A percentile compares a stretch with the other conserved stretches of the same genome.
These are phyloP conservation scores for Xylaria sp. DNA, from an alignment of 2,329 filamentous ascomycete species.

Conservation along the genomic window DNA sequence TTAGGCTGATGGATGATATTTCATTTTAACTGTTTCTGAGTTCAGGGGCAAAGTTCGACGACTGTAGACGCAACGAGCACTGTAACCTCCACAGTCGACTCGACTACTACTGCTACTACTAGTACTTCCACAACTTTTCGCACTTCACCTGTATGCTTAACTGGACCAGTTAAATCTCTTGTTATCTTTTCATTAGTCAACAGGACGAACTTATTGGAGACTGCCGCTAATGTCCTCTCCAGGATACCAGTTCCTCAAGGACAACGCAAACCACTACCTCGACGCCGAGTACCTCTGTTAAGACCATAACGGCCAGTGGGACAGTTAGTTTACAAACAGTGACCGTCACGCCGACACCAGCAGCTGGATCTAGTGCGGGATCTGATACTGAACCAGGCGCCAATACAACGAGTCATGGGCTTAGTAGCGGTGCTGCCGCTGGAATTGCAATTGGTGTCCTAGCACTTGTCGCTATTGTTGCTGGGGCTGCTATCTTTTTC, in stretches of 20 bases:
- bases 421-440: conserved; percentile 40
- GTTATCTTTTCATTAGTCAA: conserved; percentile 13
- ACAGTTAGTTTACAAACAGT: conserved; percentile 61
- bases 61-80: conserved; percentile 53
- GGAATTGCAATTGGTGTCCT: conserved; percentile 48
- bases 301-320: conserved; percentile 66
- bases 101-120: conserved; percentile 29
- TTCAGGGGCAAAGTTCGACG: conserved; percentile 47
- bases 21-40: conserved; percentile 46
- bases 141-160: conserved; percentile 45
- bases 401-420: conserved; percentile 39
- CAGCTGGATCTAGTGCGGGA: conserved; percentile 19
- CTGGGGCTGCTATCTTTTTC: conserved; percentile 53
- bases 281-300: conserved; percentile 52
- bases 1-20: conserved; percentile 33
- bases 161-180: conserved; percentile 33
- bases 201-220: not conserved
- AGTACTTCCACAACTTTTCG: conserved; percentile 27
- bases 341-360: conserved; percentile 59
- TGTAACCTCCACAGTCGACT: conserved; percentile 40
- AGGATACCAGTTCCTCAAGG: conserved; percentile 35
- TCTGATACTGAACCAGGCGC: not conserved
- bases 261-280: conserved; percentile 44
- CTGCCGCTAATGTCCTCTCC: conserved; percentile 7
- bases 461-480: conserved; percentile 41